Evolutionary conservation across 2,329 filamentous ascomycete species (phyloP).

Genomic region (Colletotrichum shisoi): DNA sequence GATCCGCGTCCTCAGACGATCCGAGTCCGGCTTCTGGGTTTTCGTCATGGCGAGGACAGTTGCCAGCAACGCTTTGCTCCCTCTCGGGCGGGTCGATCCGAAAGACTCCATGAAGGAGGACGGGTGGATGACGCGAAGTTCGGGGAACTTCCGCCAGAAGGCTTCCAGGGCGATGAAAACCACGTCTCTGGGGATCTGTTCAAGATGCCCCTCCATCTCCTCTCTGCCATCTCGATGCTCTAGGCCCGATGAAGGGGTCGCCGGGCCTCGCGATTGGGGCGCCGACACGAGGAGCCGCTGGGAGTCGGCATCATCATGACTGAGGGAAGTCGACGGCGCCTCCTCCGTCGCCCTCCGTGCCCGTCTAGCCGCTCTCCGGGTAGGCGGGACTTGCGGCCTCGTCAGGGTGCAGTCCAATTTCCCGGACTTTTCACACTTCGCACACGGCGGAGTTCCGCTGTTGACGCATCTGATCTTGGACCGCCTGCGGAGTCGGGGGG

Average conservation of each 20-base stretch:
- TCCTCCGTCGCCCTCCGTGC: constrained; percentile 29
- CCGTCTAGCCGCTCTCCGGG: constrained; percentile 22
- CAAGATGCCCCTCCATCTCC: constrained; percentile 42
- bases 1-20: constrained; percentile 44
- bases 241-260: constrained; percentile 16
- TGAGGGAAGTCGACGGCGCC: neutral
- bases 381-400: constrained; percentile 38
- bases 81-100: constrained; percentile 38
- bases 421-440: constrained; percentile 45
- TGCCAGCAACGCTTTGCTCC: constrained; percentile 46
- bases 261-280: constrained; percentile 28
- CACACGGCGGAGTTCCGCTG: constrained; percentile 46
- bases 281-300: constrained; percentile 23
- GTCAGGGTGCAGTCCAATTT: constrained; percentile 44
- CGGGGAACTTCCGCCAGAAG: constrained; percentile 49
- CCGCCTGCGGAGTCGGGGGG: constrained; percentile 40
- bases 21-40: constrained; percentile 46
- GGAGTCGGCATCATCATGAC: constrained; percentile 15
- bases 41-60: constrained; percentile 46
- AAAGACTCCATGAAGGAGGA: constrained; percentile 46
- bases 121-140: constrained; percentile 48
- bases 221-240: constrained; percentile 9
- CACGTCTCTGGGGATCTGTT: constrained; percentile 41
- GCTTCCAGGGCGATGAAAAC: constrained; percentile 48
- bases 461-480: constrained; percentile 51